Evolutionary conservation across 1,284 basidiomycete species (phyloP).

Genomic region (Ceratobasidium sp.): DNA sequence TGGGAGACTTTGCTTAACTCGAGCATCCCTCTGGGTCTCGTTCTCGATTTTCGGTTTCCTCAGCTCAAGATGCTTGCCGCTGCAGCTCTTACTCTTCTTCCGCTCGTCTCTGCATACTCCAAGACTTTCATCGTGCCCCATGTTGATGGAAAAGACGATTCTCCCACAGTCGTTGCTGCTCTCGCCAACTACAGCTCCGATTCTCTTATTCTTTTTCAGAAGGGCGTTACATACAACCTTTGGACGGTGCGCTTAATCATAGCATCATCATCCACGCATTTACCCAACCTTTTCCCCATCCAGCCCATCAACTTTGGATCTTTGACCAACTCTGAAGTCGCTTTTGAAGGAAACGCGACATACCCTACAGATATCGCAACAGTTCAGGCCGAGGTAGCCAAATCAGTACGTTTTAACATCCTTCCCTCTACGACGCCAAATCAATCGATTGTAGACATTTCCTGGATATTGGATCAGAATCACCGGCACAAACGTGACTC

Average conservation of each 20-base stretch:
- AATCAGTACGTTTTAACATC: conserved; percentile 52
- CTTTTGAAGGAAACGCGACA: conserved; percentile 63
- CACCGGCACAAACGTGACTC: conserved; percentile 61
- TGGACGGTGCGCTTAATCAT: conserved; percentile 27
- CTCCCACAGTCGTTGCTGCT: conserved; percentile 56
- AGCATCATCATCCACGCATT: conserved; percentile 46
- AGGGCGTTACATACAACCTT: conserved; percentile 64
- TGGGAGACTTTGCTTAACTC: conserved; percentile 4
- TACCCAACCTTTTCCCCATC: conserved; percentile 46
- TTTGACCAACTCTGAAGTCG: conserved; percentile 62
- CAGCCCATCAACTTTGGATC: conserved; percentile 60
- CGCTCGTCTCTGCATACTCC: conserved; percentile 52
- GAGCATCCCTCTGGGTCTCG: neutral
- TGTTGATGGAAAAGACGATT: conserved; percentile 58
- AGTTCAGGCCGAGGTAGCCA: conserved; percentile 59
- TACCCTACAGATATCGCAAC: conserved; percentile 61
- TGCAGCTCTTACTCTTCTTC: conserved; percentile 43
- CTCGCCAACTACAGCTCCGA: conserved; percentile 55
- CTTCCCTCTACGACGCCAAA: conserved; percentile 11
- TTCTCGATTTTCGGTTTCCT: neutral
- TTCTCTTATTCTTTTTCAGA: conserved; percentile 62
- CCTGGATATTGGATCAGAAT: conserved; percentile 57
- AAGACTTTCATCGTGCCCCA: conserved; percentile 61
- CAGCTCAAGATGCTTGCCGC: conserved; percentile 8
- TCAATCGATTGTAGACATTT: conserved; percentile 51